A percentile compares a stretch with the other conserved stretches of the same genome.
Evolutionary conservation across 495 filamentous ascomycete genomes (phyloP).

Genomic region (Xylaria palmicola): DNA sequence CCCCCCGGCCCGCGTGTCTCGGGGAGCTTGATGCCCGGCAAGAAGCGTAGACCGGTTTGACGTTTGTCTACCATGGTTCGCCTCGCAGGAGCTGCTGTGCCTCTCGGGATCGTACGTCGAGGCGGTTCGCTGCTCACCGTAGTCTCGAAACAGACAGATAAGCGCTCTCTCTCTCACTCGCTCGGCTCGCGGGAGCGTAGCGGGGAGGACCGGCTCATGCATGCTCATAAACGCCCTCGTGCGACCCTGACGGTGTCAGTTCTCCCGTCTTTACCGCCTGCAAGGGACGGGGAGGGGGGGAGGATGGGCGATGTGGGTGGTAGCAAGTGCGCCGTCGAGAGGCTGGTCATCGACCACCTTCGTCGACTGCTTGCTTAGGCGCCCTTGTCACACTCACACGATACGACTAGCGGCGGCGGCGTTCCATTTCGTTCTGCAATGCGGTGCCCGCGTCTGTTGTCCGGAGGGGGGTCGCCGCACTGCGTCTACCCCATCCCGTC

Average conservation of each 20-base stretch:
- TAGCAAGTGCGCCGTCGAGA: background rate
- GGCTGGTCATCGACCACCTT: background rate
- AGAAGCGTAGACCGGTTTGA: background rate
- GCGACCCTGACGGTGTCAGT: too few species aligned
- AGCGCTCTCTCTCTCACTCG: background rate
- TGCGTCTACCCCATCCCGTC: background rate
- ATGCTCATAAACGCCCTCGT: background rate
- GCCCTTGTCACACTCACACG: background rate
- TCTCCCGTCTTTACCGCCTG: background rate
- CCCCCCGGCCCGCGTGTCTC: background rate
- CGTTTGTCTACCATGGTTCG: background rate
- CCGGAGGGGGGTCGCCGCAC: background rate
- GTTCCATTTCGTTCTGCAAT: background rate
- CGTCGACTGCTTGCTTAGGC: background rate
- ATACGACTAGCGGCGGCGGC: background rate
- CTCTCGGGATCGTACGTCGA: background rate
- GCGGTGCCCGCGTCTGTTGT: background rate
- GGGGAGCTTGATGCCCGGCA: background rate
- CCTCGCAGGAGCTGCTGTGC: background rate
- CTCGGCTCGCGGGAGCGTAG: background rate
- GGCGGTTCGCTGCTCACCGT: background rate
- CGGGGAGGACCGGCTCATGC: background rate
- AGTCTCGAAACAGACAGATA: slow-evolving; percentile 6
- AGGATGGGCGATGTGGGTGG: background rate
- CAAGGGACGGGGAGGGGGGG: background rate